Conservation (phyloP, 352 stramenopile species). For the Phytophthora fragariae region DNA sequence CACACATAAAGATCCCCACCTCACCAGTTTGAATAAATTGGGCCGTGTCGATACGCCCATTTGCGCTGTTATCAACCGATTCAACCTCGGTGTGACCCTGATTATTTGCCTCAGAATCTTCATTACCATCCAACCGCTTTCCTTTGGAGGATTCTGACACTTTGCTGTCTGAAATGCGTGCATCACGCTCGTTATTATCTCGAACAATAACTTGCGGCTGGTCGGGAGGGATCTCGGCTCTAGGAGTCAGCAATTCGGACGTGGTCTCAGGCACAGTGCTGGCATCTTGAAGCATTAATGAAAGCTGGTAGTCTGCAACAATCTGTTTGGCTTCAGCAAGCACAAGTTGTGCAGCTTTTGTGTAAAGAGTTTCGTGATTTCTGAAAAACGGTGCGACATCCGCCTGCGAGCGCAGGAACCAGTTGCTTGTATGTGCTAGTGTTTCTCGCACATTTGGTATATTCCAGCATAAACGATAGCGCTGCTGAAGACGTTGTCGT, state of each 20-base stretch:
- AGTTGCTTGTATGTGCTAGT: slow-evolving; percentile 69
- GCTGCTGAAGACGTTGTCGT: slow-evolving; percentile 73
- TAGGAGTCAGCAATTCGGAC: neutral
- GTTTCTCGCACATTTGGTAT: slow-evolving; percentile 69
- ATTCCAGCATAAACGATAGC: slow-evolving; percentile 74
- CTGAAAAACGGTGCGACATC: slow-evolving; percentile 73
- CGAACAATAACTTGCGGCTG: neutral
- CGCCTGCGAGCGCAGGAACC: slow-evolving; percentile 62
- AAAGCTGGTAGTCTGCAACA: slow-evolving; percentile 63
- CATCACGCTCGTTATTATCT: slow-evolving; percentile 4
- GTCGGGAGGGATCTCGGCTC: neutral
- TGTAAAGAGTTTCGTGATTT: slow-evolving; percentile 39
- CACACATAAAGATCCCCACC: slow-evolving; percentile 73
- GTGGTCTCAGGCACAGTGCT: neutral
- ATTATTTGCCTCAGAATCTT: neutral
- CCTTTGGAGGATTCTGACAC: neutral
- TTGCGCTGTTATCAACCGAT: neutral
- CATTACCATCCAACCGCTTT: neutral
- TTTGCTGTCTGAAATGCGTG: neutral
- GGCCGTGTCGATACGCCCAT: slow-evolving; percentile 20
- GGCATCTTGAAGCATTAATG: slow-evolving; percentile 42
- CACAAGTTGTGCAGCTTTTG: slow-evolving; percentile 46
- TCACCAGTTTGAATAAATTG: slow-evolving; percentile 55
- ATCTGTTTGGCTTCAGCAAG: slow-evolving; percentile 60
- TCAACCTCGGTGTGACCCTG: slow-evolving; percentile 11